Percentiles rank a stretch among this genome's conserved stretches.
phyloP scores from a whole-genome alignment of 1,139 yeast species.

The Lodderomyces pseudojiufengensis region DNA sequence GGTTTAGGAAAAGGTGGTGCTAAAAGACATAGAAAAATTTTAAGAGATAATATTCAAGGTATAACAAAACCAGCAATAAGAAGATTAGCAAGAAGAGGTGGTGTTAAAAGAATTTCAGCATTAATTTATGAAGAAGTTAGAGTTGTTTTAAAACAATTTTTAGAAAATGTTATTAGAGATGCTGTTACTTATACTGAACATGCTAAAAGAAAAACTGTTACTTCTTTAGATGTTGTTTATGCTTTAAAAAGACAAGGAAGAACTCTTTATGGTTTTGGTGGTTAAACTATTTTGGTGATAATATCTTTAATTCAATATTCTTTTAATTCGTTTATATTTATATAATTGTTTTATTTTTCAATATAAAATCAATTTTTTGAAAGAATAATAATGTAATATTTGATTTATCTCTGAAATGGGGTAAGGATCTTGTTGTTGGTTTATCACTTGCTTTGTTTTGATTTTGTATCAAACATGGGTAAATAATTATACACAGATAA shows the following conservation, averaged over 20 bases:
- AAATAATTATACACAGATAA: too few relatives aligned
- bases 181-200: constrained; percentile 99
- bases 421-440: too few relatives aligned
- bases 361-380: too few relatives aligned
- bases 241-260: constrained; percentile 99
- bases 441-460: too few relatives aligned
- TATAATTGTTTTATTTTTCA: too few relatives aligned
- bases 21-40: constrained; percentile 99
- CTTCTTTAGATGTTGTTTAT: constrained; percentile 97
- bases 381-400: too few relatives aligned
- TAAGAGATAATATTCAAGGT: constrained; percentile 99
- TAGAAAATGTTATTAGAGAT: constrained; percentile 96
- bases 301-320: too few relatives aligned
- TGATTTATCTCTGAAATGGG: too few relatives aligned
- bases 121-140: constrained; percentile 98
- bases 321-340: too few relatives aligned
- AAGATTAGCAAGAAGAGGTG: constrained; percentile 99
- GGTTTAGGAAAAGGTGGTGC: constrained; percentile 99
- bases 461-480: too few relatives aligned
- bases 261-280: constrained; percentile 99
- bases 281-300: too few relatives aligned
- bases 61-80: constrained; percentile 99
- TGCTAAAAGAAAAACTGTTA: constrained; percentile 99
- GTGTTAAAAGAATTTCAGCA: constrained; percentile 99
- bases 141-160: constrained; percentile 92